Conservation (phyloP, 257 asterid species). For the Thymus quinquecostatus region DNA sequence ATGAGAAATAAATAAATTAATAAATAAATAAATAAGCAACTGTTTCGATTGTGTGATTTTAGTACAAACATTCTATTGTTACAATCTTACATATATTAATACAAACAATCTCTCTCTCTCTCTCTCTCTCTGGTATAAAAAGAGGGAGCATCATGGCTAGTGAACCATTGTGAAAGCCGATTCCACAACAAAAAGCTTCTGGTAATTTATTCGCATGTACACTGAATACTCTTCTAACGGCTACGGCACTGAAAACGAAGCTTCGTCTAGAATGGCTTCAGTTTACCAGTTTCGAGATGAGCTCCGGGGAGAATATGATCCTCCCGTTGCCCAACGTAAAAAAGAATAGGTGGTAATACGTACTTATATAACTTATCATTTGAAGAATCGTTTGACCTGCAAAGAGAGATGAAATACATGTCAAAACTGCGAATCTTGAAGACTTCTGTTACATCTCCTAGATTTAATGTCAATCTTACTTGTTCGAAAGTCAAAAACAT, state of each 20-base stretch:
- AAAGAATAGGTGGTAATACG: constrained; percentile 3
- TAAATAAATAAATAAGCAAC: neutral
- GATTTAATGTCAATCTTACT: constrained; percentile 45
- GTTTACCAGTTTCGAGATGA: constrained; percentile 26
- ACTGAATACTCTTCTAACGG: constrained; percentile 17
- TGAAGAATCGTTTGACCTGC: constrained; percentile 63
- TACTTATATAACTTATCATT: constrained; percentile 35
- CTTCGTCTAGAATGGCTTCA: neutral
- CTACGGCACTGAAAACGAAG: constrained; percentile 10
- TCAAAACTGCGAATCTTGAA: neutral
- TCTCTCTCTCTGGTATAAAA: neutral
- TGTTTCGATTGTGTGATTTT: neutral
- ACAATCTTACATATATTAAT: constrained; percentile 29
- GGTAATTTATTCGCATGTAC: neutral
- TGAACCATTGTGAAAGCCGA: neutral
- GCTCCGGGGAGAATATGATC: constrained; percentile 4
- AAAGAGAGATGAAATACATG: constrained; percentile 23
- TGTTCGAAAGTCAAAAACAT: constrained; percentile 84
- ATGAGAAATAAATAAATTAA: neutral
- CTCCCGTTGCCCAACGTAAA: constrained; percentile 16
- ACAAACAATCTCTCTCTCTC: constrained; percentile 15
- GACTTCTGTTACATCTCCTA: neutral
- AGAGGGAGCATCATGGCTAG: too few species aligned
- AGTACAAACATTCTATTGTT: constrained; percentile 32
- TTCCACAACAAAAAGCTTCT: neutral